Percentiles rank a stretch among this genome's conserved stretches.
These are phyloP conservation scores for Oryza australiensis DNA, from an alignment of 176 grass and related monocot genomes.

Conservation along the genomic window DNA sequence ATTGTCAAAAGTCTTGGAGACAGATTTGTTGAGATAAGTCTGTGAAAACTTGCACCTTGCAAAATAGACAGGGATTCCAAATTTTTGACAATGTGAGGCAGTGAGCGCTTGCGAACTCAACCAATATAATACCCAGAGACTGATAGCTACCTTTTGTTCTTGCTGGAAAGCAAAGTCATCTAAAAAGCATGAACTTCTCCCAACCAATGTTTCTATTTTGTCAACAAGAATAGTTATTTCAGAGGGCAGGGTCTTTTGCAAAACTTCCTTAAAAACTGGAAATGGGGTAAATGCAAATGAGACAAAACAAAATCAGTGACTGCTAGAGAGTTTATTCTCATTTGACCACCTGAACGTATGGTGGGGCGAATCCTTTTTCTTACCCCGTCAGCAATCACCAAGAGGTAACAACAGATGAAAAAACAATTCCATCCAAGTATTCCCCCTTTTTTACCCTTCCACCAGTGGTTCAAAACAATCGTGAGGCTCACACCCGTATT, in stretches of 20 bases:
- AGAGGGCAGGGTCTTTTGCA: not conserved
- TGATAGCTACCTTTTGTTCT: slow-evolving; percentile 3
- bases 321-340: slow-evolving; percentile 32
- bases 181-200: slow-evolving; percentile 40
- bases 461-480: slow-evolving; percentile 24
- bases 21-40: slow-evolving; percentile 27
- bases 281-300: slow-evolving; percentile 1
- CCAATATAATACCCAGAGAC: not conserved
- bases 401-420: slow-evolving; percentile 27
- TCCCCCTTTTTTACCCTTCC: slow-evolving; percentile 13
- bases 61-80: slow-evolving; percentile 12
- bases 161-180: slow-evolving; percentile 19
- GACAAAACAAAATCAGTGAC: not conserved
- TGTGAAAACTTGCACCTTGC: not conserved
- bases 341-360: slow-evolving; percentile 45
- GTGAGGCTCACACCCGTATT: slow-evolving; percentile 24
- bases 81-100: slow-evolving; percentile 18
- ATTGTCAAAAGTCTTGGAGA: slow-evolving; percentile 18
- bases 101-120: not conserved
- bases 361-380: slow-evolving; percentile 29
- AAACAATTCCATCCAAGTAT: slow-evolving; percentile 44
- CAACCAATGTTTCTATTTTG: slow-evolving; percentile 21
- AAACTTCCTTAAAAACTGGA: not conserved
- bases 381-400: slow-evolving; percentile 19
- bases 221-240: slow-evolving; percentile 20